Base-by-base conservation (phyloP, 2,329 filamentous ascomycete species). In the Botrytis cinerea region DNA sequence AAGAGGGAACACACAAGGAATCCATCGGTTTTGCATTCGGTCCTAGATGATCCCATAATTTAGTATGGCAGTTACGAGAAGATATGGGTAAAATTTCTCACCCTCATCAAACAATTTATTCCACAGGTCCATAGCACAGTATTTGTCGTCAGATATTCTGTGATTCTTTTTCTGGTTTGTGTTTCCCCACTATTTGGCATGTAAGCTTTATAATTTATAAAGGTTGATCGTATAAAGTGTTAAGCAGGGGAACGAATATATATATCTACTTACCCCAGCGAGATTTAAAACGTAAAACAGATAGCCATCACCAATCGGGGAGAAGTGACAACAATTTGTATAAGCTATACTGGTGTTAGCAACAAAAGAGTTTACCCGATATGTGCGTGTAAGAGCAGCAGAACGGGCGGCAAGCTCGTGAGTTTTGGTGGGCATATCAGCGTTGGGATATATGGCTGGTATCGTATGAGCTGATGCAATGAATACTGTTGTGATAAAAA, bases 1-100 rank as follows among this genome's bases (percentile, higher is more conserved):
- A 25, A 38, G 28, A 57, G 54, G n/a, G 57, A 38, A 60, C 32
- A 38, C 32, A 60, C 5, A 38, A 25, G 32, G 4, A 5, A 2
- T 38, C 9, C 1, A 14, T 2, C 1, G 35, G 2, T 22, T 1
- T 20, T 59, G 9, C 3, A 10, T 2, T 2, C 0, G 2, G 0
- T 22, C 2, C 18, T 60, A 60, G 57, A 60, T 32, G 57, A 32
- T 10, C 48, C 48, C 25, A 10, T 5, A 1, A 12, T 20, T 60
- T 18, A 60, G 57, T 12, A 60, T 5, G 18, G 10, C 20, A 25
- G 7, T 22, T 35, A 60, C 32, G 16, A 60, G 57, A 35, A 60
- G 48, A 35, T 14, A 22, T 60, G 18, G 32, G 2, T 9, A 60
- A 38, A 22, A 20, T 14, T 60, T 60, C 57, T 35, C 35, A 35